Conservation (phyloP, 2,329 filamentous ascomycete genomes). For the Cryoendolithus antarcticus region DNA sequence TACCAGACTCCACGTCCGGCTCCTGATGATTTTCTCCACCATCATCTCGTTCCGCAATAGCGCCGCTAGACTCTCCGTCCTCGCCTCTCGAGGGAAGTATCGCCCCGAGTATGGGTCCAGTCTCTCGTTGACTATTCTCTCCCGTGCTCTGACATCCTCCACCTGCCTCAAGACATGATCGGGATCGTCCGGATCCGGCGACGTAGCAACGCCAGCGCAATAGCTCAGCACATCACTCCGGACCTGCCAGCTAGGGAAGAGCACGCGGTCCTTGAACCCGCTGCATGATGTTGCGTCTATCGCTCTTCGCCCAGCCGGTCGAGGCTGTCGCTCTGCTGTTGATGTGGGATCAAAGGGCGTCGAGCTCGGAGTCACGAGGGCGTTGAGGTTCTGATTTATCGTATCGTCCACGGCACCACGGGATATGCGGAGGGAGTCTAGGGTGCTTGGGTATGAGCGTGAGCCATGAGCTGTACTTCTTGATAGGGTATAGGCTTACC, state of each 20-base stretch:
- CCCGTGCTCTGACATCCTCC: slow-evolving; percentile 57
- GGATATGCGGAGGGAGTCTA: slow-evolving; percentile 84
- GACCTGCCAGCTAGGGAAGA: slow-evolving; percentile 82
- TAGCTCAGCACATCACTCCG: slow-evolving; percentile 77
- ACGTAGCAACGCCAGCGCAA: slow-evolving; percentile 77
- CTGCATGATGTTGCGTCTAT: slow-evolving; percentile 54
- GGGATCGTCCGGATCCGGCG: slow-evolving; percentile 76
- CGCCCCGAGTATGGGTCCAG: slow-evolving; percentile 82
- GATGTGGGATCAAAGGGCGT: slow-evolving; percentile 67
- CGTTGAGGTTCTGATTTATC: slow-evolving; percentile 87
- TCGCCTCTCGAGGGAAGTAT: slow-evolving; percentile 66
- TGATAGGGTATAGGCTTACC: slow-evolving; percentile 28
- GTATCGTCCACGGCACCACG: slow-evolving; percentile 80
- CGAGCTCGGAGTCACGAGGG: slow-evolving; percentile 62
- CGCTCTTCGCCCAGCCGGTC: slow-evolving; percentile 34
- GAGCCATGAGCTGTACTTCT: slow-evolving; percentile 29
- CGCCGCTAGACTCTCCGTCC: slow-evolving; percentile 66
- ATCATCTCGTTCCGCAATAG: slow-evolving; percentile 62
- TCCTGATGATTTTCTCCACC: slow-evolving; percentile 67
- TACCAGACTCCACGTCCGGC: slow-evolving; percentile 69
- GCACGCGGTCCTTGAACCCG: slow-evolving; percentile 59
- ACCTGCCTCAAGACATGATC: slow-evolving; percentile 57
- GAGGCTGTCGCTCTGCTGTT: slow-evolving; percentile 50
- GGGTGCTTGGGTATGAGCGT: slow-evolving; percentile 19
- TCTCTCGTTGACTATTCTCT: slow-evolving; percentile 71